Conservation (phyloP, 148 eudicot genomes). For the Beta vulgaris region DNA sequence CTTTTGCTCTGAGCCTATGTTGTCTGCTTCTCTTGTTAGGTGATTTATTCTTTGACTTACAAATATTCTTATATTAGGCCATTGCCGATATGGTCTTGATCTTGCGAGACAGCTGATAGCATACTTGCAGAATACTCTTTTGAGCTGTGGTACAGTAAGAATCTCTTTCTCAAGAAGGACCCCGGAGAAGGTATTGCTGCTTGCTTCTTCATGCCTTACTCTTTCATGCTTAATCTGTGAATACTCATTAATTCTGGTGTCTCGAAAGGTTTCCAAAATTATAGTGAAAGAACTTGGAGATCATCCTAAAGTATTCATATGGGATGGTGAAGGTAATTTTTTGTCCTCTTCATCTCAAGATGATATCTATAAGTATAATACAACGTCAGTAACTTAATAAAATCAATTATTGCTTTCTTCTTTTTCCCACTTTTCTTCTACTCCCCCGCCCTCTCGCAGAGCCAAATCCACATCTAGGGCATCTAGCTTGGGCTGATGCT, state of each 20-base stretch:
- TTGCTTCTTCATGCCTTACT: neutral
- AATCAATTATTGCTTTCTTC: neutral
- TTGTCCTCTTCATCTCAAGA: conserved; percentile 1
- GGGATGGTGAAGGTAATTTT: conserved; percentile 90
- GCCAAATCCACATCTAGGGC: conserved; percentile 96
- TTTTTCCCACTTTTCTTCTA: neutral
- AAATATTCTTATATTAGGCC: conserved; percentile 39
- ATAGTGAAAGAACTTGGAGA: conserved; percentile 71
- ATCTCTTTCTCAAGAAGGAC: conserved; percentile 95
- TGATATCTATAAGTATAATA: neutral
- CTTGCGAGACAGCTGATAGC: conserved; percentile 72
- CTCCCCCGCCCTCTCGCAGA: conserved; percentile 38
- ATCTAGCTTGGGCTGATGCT: conserved; percentile 98
- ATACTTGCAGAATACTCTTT: conserved; percentile 67
- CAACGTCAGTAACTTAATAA: neutral
- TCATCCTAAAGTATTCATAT: conserved; percentile 78
- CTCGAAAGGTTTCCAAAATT: conserved; percentile 54
- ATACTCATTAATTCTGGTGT: conserved; percentile 1
- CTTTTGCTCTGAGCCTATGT: neutral
- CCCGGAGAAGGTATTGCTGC: conserved; percentile 68
- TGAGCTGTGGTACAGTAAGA: conserved; percentile 82
- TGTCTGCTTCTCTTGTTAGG: neutral
- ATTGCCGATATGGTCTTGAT: conserved; percentile 81
- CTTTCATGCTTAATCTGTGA: neutral
- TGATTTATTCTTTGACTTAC: neutral